Evolutionary conservation across 1,139 yeast genomes (phyloP).

Genomic region (Nakaseomyces nivariensis): DNA sequence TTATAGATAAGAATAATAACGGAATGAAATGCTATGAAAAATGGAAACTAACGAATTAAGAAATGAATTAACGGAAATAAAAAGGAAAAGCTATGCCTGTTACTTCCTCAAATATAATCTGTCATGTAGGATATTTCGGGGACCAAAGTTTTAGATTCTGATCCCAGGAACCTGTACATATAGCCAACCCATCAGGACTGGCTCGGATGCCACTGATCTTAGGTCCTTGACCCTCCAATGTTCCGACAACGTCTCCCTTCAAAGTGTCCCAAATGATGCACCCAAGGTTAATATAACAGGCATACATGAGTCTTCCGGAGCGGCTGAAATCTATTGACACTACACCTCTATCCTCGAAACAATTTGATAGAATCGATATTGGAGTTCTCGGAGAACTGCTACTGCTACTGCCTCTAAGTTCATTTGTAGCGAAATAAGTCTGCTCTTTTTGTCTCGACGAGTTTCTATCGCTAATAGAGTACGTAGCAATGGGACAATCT

Average conservation of each 20-base stretch:
- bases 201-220: slow-evolving; percentile 55
- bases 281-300: slow-evolving; percentile 68
- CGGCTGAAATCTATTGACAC: slow-evolving; percentile 62
- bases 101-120: not conserved
- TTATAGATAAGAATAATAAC: not conserved
- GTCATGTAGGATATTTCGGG: slow-evolving; percentile 21
- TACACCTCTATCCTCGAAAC: slow-evolving; percentile 52
- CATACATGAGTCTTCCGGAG: slow-evolving; percentile 67
- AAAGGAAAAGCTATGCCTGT: not conserved
- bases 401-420: not conserved
- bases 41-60: not conserved
- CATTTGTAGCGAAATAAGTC: slow-evolving; percentile 5
- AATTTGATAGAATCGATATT: slow-evolving; percentile 19
- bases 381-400: slow-evolving; percentile 11
- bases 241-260: slow-evolving; percentile 55
- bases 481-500: slow-evolving; percentile 57
- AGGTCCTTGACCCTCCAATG: slow-evolving; percentile 48
- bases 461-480: slow-evolving; percentile 31
- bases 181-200: slow-evolving; percentile 66
- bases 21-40: too few relatives aligned
- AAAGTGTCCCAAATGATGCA: slow-evolving; percentile 75
- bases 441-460: slow-evolving; percentile 9
- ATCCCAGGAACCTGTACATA: slow-evolving; percentile 68
- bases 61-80: not conserved
- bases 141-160: slow-evolving; percentile 59